These are phyloP conservation scores for Bigelowiella natans DNA, from an alignment of 78 protist species.

Conservation along the genomic window DNA sequence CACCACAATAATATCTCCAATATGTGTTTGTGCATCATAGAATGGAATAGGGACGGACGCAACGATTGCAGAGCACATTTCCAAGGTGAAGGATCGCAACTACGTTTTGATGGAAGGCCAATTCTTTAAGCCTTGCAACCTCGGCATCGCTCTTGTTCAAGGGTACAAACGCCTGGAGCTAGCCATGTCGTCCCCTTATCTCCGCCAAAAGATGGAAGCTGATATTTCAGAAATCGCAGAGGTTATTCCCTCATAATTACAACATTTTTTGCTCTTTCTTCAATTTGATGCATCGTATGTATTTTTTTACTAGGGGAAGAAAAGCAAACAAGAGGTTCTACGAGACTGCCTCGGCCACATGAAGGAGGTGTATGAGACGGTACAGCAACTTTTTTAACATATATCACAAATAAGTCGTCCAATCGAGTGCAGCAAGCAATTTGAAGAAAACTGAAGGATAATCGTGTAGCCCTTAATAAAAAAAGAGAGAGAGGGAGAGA, in stretches of 20 bases:
- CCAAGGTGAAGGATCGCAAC: constrained; percentile 61
- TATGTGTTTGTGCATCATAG: background rate
- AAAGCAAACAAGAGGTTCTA: background rate
- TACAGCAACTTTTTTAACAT: background rate
- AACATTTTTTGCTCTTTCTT: too few relatives aligned
- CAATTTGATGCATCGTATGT: too few relatives aligned
- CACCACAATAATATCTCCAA: too few relatives aligned
- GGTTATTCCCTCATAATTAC: too few relatives aligned
- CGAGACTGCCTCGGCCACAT: background rate
- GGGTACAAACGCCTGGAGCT: background rate
- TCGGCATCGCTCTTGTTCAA: background rate
- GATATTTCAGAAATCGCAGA: background rate
- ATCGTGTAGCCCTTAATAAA: too few relatives aligned
- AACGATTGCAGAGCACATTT: constrained; percentile 93
- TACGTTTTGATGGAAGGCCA: background rate
- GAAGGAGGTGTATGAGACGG: background rate
- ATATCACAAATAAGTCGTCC: too few relatives aligned
- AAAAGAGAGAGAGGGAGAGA: too few relatives aligned
- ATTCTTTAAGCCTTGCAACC: background rate
- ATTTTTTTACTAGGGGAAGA: background rate
- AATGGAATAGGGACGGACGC: constrained; percentile 81
- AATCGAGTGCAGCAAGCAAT: too few relatives aligned
- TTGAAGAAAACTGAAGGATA: too few relatives aligned
- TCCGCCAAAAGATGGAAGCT: background rate
- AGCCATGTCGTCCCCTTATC: background rate